phyloP scores from a whole-genome alignment of 495 filamentous ascomycete genomes.

The Penicillium bialowiezense region DNA sequence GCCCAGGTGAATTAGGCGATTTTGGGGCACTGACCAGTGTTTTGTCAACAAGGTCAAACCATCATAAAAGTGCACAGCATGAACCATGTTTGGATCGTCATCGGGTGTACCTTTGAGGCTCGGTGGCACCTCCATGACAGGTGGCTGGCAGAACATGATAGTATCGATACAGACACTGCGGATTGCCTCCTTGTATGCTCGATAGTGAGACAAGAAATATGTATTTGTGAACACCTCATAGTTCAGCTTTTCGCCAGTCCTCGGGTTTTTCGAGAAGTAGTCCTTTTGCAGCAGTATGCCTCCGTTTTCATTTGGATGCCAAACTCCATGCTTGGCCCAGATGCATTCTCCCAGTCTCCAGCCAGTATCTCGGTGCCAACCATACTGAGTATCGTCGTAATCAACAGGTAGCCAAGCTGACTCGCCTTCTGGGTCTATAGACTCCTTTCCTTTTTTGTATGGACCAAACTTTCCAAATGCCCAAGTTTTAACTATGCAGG shows the following conservation, averaged over 20 bases:
- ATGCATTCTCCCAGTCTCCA: conserved; percentile 93
- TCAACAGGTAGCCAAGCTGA: conserved; percentile 76
- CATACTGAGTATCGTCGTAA: conserved; percentile 84
- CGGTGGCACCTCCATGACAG: conserved; percentile 88
- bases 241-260: conserved; percentile 65
- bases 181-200: conserved; percentile 70
- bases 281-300: conserved; percentile 78
- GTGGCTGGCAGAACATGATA: conserved; percentile 89
- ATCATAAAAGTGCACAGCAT: conserved; percentile 94
- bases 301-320: conserved; percentile 78
- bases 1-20: not conserved
- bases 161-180: conserved; percentile 70
- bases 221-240: conserved; percentile 84
- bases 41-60: conserved; percentile 96
- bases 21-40: conserved; percentile 61
- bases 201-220: conserved; percentile 84
- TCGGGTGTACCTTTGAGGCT: conserved; percentile 81
- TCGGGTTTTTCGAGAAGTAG: conserved; percentile 79
- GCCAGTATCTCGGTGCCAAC: conserved; percentile 79
- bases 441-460: conserved; percentile 76
- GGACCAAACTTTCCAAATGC: conserved; percentile 91
- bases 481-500: conserved; percentile 87
- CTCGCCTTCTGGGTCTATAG: conserved; percentile 87
- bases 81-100: conserved; percentile 86
- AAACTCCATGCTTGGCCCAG: conserved; percentile 96